phyloP scores from a whole-genome alignment of 2,329 filamentous ascomycete genomes.

The Xylariaceae sp. region DNA sequence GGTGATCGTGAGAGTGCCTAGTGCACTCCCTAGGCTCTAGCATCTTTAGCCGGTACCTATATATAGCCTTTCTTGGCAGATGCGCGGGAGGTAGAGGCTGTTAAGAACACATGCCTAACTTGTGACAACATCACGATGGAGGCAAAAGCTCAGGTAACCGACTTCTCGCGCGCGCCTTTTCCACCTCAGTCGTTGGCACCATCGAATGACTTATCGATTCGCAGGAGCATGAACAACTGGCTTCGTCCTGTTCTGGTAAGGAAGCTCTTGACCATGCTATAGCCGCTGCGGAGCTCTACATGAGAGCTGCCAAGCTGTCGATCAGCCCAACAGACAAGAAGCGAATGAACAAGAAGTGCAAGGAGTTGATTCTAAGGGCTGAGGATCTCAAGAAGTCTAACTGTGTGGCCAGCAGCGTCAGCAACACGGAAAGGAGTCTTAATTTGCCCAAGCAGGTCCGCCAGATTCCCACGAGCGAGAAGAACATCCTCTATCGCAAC shows the following conservation, averaged over 20 bases:
- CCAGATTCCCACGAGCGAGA: slow-evolving; percentile 61
- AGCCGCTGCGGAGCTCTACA: slow-evolving; percentile 71
- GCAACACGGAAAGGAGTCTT: slow-evolving; percentile 24
- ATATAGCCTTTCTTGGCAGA: neutral
- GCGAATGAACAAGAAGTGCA: slow-evolving; percentile 63
- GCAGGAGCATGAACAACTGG: slow-evolving; percentile 47
- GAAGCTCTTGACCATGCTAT: slow-evolving; percentile 73
- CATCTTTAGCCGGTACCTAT: slow-evolving; percentile 1
- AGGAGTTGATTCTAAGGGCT: slow-evolving; percentile 63
- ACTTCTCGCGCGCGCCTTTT: neutral
- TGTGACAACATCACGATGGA: slow-evolving; percentile 34
- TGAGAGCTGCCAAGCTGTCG: slow-evolving; percentile 65
- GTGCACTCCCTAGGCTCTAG: neutral
- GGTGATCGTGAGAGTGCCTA: neutral
- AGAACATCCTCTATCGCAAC: slow-evolving; percentile 69
- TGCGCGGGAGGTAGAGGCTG: neutral
- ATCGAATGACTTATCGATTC: slow-evolving; percentile 7
- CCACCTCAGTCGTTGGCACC: slow-evolving; percentile 2
- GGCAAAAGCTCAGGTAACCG: slow-evolving; percentile 41
- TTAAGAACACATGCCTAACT: neutral
- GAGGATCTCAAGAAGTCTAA: slow-evolving; percentile 63
- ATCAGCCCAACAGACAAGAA: slow-evolving; percentile 57
- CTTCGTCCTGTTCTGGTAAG: slow-evolving; percentile 45
- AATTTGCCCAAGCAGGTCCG: slow-evolving; percentile 46
- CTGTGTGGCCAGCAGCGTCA: slow-evolving; percentile 20